Percentiles rank a stretch among this genome's conserved stretches.
phyloP scores from a whole-genome alignment of 2,329 filamentous ascomycete species.

The Neophaeococcomyces aloes region DNA sequence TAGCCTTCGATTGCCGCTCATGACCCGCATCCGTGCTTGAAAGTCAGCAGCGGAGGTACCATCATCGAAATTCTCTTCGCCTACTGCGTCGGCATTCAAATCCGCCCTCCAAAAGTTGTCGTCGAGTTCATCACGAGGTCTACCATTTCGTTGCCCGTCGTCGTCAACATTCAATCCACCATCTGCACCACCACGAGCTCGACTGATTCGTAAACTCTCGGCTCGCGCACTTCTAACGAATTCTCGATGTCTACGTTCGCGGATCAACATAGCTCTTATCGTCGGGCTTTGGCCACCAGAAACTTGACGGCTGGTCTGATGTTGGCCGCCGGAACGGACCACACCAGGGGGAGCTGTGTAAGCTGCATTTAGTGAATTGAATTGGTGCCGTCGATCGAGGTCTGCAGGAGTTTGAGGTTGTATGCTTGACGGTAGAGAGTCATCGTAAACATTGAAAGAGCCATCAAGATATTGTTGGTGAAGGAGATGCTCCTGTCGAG shows the following conservation, averaged over 20 bases:
- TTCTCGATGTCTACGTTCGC: constrained; percentile 17
- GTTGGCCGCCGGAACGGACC: constrained; percentile 8
- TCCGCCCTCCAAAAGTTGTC: constrained; percentile 17
- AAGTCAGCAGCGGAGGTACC: neutral
- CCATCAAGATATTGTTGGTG: constrained; percentile 15
- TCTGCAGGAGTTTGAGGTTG: constrained; percentile 22
- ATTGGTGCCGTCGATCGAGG: constrained; percentile 10
- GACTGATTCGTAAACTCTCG: constrained; percentile 13
- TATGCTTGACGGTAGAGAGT: constrained; percentile 14
- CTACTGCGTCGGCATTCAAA: constrained; percentile 18
- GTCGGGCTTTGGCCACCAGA: constrained; percentile 15
- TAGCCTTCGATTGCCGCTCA: constrained; percentile 1
- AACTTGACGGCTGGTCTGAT: neutral
- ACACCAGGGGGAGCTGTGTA: constrained; percentile 20
- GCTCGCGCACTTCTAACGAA: constrained; percentile 13
- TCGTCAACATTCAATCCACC: constrained; percentile 5
- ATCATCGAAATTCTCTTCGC: constrained; percentile 18
- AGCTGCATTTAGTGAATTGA: constrained; percentile 16
- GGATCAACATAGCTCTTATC: constrained; percentile 14
- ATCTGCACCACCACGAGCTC: constrained; percentile 12
- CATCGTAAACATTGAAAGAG: constrained; percentile 20
- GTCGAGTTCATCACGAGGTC: neutral
- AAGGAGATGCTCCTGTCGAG: constrained; percentile 4
- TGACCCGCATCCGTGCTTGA: neutral
- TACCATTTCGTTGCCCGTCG: constrained; percentile 1